A percentile compares a stretch with the other conserved stretches of the same genome.
Evolutionary conservation across 768 basidiomycete species (phyloP).

Genomic region (Termitomyces sp.): DNA sequence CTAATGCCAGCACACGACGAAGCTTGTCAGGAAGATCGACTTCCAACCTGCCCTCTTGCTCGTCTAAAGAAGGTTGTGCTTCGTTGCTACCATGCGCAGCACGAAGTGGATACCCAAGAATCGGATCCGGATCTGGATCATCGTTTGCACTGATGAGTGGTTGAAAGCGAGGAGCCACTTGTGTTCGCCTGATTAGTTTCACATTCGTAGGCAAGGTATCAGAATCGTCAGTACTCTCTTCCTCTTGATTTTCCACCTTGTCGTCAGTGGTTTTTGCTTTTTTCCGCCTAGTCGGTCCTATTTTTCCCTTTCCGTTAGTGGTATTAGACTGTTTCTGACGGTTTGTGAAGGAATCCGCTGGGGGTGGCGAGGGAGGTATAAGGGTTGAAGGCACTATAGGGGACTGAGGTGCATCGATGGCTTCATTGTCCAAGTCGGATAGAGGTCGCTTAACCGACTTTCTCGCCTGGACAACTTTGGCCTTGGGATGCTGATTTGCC

Average conservation of each 20-base stretch:
- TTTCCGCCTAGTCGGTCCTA: slow-evolving; percentile 35
- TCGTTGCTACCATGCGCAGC: slow-evolving; percentile 25
- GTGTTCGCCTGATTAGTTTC: slow-evolving; percentile 29
- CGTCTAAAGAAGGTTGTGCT: slow-evolving; percentile 13
- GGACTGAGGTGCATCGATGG: slow-evolving; percentile 9
- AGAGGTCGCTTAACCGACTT: slow-evolving; percentile 41
- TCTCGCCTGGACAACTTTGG: neutral
- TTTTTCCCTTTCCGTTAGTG: slow-evolving; percentile 37
- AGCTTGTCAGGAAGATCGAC: slow-evolving; percentile 66
- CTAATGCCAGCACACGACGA: slow-evolving; percentile 60
- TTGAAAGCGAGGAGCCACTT: slow-evolving; percentile 15
- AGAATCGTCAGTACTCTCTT: slow-evolving; percentile 23
- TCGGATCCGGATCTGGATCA: slow-evolving; percentile 30
- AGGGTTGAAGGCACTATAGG: slow-evolving; percentile 30
- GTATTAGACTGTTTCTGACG: slow-evolving; percentile 21
- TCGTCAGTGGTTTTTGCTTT: slow-evolving; percentile 40
- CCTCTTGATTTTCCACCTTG: slow-evolving; percentile 24
- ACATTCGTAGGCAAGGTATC: slow-evolving; percentile 26
- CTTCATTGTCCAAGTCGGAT: slow-evolving; percentile 28
- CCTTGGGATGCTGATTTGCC: neutral
- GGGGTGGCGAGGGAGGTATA: slow-evolving; percentile 71
- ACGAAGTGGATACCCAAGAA: slow-evolving; percentile 29
- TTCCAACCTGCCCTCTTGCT: slow-evolving; percentile 39
- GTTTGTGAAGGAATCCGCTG: slow-evolving; percentile 25
- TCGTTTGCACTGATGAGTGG: slow-evolving; percentile 10